Conservation (phyloP, 805 yeast species). For the Candida tallmaniae region DNA sequence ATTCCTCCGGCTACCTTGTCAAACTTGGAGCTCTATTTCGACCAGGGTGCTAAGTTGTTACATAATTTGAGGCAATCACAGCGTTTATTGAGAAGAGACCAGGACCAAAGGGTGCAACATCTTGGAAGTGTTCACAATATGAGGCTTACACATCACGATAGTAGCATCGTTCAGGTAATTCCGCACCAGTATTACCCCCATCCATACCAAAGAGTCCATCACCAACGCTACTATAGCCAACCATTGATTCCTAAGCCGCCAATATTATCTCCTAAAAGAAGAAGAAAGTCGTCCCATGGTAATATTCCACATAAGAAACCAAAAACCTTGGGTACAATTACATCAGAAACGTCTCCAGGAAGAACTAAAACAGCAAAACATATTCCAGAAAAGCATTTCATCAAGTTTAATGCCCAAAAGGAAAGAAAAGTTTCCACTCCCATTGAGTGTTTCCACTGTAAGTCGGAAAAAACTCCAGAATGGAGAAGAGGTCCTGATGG, state of each 20-base stretch:
- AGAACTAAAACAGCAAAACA: not conserved
- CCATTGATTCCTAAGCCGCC: not conserved
- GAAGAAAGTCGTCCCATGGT: not conserved
- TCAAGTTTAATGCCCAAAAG: constrained; percentile 5
- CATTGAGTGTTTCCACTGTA: constrained; percentile 52
- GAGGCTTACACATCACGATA: not conserved
- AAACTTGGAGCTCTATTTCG: constrained; percentile 4
- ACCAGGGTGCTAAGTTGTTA: constrained; percentile 3
- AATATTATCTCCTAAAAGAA: too few relatives aligned
- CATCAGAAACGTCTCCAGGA: not conserved
- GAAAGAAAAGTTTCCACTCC: constrained; percentile 1
- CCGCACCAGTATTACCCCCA: not conserved
- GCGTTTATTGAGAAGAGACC: not conserved
- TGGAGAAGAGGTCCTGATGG: constrained; percentile 93
- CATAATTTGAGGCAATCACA: constrained; percentile 6
- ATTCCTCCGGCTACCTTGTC: constrained; percentile 7
- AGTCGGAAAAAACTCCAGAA: constrained; percentile 74
- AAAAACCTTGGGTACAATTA: not conserved
- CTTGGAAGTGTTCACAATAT: not conserved
- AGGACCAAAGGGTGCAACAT: not conserved
- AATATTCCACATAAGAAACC: too few relatives aligned
- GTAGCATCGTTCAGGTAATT: not conserved
- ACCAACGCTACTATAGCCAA: not conserved
- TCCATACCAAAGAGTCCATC: not conserved
- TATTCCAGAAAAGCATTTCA: constrained; percentile 1